phyloP scores from a whole-genome alignment of 768 basidiomycete genomes.

The Auriscalpium microsporum region DNA sequence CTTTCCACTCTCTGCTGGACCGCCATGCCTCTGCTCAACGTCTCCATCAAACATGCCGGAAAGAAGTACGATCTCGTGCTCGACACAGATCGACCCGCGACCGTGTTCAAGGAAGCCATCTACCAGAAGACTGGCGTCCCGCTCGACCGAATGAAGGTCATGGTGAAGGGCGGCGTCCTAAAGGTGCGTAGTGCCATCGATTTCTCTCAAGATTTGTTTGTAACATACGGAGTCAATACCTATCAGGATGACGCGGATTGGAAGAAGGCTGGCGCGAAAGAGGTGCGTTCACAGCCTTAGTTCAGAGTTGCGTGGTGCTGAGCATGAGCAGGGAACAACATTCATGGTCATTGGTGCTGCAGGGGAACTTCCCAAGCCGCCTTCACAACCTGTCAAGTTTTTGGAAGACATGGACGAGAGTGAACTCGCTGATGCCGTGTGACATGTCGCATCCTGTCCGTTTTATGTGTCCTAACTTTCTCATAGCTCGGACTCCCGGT shows the following conservation, averaged over 20 bases:
- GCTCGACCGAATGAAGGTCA: constrained; percentile 90
- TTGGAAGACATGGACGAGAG: constrained; percentile 89
- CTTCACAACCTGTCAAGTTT: constrained; percentile 70
- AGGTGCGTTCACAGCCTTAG: constrained; percentile 34
- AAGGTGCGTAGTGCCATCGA: constrained; percentile 46
- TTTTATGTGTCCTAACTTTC: background rate
- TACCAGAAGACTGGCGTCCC: constrained; percentile 82
- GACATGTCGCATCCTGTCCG: constrained; percentile 14
- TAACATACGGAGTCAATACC: background rate
- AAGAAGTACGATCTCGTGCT: constrained; percentile 66
- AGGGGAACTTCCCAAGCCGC: constrained; percentile 85
- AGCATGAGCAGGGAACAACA: constrained; percentile 60
- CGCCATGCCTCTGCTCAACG: constrained; percentile 57
- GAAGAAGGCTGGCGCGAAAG: constrained; percentile 77
- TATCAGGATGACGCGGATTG: constrained; percentile 78
- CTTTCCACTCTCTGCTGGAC: background rate
- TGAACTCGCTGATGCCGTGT: constrained; percentile 72
- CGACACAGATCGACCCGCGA: constrained; percentile 60
- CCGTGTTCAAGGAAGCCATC: constrained; percentile 75
- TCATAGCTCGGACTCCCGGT: constrained; percentile 63
- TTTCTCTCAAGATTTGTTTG: background rate
- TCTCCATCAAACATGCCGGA: constrained; percentile 87
- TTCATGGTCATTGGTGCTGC: constrained; percentile 93
- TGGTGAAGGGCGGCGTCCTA: constrained; percentile 87
- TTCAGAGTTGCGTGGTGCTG: background rate